These are phyloP conservation scores for Sporisorium sorghi DNA, from an alignment of 1,284 basidiomycete genomes.

Conservation along the genomic window DNA sequence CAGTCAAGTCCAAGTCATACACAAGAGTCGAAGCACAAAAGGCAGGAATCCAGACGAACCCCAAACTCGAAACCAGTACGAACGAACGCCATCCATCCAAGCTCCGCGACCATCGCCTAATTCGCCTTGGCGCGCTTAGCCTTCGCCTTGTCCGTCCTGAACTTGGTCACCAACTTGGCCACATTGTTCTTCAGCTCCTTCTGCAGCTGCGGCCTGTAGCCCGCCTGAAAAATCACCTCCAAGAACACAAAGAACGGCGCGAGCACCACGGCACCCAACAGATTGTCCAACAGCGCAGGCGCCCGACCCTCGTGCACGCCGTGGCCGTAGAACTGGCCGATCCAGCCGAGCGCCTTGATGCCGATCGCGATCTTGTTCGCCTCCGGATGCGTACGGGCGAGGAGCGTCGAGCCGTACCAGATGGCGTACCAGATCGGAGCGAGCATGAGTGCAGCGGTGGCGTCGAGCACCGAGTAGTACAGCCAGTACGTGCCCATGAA, in stretches of 20 bases:
- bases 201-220: constrained; percentile 60
- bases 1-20: too few relatives aligned
- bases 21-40: neutral
- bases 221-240: constrained; percentile 61
- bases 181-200: constrained; percentile 61
- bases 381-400: constrained; percentile 35
- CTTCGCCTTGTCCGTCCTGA: constrained; percentile 41
- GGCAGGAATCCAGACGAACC: neutral
- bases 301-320: constrained; percentile 62
- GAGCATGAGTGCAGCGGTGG: constrained; percentile 45
- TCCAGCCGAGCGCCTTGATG: constrained; percentile 53
- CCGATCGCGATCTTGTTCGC: constrained; percentile 35
- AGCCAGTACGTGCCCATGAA: constrained; percentile 55
- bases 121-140: constrained; percentile 34
- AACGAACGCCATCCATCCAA: neutral
- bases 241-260: constrained; percentile 64
- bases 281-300: constrained; percentile 60
- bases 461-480: constrained; percentile 59
- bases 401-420: constrained; percentile 33
- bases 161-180: constrained; percentile 44
- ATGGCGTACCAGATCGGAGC: constrained; percentile 53
- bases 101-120: neutral
- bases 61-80: neutral
- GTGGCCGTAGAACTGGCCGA: constrained; percentile 63
- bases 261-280: constrained; percentile 59